Conservation (phyloP, 2,329 filamentous ascomycete genomes). For the Fusarium xylarioides region DNA sequence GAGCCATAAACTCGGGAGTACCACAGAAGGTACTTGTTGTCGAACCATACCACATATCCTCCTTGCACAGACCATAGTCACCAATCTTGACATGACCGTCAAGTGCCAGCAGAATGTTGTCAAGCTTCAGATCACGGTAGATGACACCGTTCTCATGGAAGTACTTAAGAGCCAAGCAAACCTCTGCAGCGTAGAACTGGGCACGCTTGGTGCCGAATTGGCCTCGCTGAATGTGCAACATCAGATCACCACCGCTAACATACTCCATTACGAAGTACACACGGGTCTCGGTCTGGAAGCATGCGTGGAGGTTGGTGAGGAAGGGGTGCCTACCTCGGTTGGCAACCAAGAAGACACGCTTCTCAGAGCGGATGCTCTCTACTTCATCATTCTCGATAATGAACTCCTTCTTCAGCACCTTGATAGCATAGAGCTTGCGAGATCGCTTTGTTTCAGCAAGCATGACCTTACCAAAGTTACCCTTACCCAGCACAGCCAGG, state of each 20-base stretch:
- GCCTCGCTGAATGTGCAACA: slow-evolving; percentile 97
- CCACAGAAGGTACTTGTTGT: slow-evolving; percentile 98
- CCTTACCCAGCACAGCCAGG: slow-evolving; percentile 95
- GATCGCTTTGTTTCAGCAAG: slow-evolving; percentile 94
- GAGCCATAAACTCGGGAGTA: slow-evolving; percentile 99
- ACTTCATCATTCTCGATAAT: slow-evolving; percentile 99
- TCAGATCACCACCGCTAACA: slow-evolving; percentile 96
- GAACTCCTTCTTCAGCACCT: slow-evolving; percentile 99
- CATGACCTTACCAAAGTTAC: slow-evolving; percentile 99
- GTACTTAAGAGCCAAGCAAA: slow-evolving; percentile 96
- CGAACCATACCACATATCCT: slow-evolving; percentile 99
- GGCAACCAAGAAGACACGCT: slow-evolving; percentile 94
- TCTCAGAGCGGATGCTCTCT: slow-evolving; percentile 96
- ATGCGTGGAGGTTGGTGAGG: slow-evolving; percentile 92
- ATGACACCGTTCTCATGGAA: slow-evolving; percentile 99
- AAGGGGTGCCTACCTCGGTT: slow-evolving; percentile 98
- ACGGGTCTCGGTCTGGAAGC: slow-evolving; percentile 97
- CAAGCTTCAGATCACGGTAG: slow-evolving; percentile 94
- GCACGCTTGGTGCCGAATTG: slow-evolving; percentile 96
- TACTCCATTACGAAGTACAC: slow-evolving; percentile 99
- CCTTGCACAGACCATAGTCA: slow-evolving; percentile 98
- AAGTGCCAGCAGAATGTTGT: slow-evolving; percentile 90
- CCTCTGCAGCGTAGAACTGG: slow-evolving; percentile 98
- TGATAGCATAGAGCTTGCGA: slow-evolving; percentile 95
- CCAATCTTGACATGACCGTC: slow-evolving; percentile 99